Conservation (phyloP, 768 basidiomycete genomes). For the Rubroboletus pulcherrimus region DNA sequence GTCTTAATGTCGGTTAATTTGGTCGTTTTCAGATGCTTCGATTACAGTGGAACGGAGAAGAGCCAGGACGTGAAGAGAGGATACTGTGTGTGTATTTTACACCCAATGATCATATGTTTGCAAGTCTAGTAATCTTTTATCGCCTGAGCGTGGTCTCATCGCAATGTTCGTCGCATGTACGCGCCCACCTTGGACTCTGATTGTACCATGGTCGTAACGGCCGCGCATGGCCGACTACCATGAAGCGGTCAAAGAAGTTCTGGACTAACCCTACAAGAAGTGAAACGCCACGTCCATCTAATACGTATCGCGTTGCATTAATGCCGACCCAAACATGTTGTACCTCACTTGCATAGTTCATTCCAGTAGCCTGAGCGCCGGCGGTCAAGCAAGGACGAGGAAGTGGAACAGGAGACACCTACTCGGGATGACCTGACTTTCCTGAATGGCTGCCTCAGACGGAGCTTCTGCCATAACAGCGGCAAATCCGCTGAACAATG, state of each 20-base stretch:
- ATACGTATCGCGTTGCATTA: neutral
- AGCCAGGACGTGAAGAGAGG: conserved; percentile 16
- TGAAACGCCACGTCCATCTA: neutral
- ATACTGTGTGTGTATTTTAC: conserved; percentile 13
- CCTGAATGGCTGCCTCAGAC: conserved; percentile 6
- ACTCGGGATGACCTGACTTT: conserved; percentile 17
- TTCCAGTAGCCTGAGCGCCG: conserved; percentile 8
- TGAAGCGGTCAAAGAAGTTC: neutral
- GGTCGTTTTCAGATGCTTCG: neutral
- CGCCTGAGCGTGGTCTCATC: neutral
- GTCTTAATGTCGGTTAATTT: conserved; percentile 65
- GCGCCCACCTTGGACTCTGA: neutral
- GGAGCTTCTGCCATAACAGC: conserved; percentile 21
- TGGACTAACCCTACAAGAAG: neutral
- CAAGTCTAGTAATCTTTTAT: neutral
- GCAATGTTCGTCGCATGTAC: neutral
- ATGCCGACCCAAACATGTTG: neutral
- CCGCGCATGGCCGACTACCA: neutral
- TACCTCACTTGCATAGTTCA: conserved; percentile 10
- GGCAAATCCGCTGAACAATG: conserved; percentile 17
- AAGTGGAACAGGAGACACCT: neutral
- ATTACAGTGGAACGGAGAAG: conserved; percentile 6
- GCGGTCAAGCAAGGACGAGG: neutral
- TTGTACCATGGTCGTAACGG: neutral
- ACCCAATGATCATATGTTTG: conserved; percentile 7